Conservation (phyloP, 768 basidiomycete genomes). For the Baorangia bicolor region DNA sequence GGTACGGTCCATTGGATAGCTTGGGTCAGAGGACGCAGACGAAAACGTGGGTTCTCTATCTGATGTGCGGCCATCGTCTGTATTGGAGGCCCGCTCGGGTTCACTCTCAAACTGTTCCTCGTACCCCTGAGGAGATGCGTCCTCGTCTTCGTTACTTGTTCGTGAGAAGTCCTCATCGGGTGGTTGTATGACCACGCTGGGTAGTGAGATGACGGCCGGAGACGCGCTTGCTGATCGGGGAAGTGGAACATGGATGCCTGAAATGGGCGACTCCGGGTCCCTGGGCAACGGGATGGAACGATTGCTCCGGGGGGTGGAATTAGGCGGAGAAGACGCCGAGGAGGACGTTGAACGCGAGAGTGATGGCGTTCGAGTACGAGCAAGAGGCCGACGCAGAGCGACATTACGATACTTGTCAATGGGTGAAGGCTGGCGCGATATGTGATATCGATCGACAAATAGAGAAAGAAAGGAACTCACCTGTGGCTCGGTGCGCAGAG, state of each 20-base stretch:
- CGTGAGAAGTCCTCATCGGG: constrained; percentile 16
- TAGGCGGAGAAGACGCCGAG: constrained; percentile 51
- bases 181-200: constrained; percentile 24
- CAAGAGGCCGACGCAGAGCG: constrained; percentile 49
- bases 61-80: constrained; percentile 27
- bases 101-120: constrained; percentile 22
- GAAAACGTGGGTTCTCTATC: constrained; percentile 68
- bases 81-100: constrained; percentile 19
- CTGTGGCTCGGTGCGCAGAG: constrained; percentile 60
- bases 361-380: constrained; percentile 63
- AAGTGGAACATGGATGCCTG: constrained; percentile 48
- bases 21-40: constrained; percentile 52
- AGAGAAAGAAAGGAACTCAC: constrained; percentile 33
- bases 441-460: background rate
- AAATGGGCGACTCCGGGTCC: constrained; percentile 47
- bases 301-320: constrained; percentile 64
- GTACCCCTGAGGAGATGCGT: background rate
- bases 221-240: constrained; percentile 52
- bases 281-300: constrained; percentile 41
- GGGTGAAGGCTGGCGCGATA: constrained; percentile 55
- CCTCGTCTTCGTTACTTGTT: constrained; percentile 14
- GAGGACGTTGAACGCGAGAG: constrained; percentile 59
- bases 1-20: constrained; percentile 31
- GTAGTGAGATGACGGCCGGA: constrained; percentile 39
- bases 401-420: constrained; percentile 65